Conservation (phyloP, 805 yeast genomes). For the Middelhovenomyces tepae region DNA sequence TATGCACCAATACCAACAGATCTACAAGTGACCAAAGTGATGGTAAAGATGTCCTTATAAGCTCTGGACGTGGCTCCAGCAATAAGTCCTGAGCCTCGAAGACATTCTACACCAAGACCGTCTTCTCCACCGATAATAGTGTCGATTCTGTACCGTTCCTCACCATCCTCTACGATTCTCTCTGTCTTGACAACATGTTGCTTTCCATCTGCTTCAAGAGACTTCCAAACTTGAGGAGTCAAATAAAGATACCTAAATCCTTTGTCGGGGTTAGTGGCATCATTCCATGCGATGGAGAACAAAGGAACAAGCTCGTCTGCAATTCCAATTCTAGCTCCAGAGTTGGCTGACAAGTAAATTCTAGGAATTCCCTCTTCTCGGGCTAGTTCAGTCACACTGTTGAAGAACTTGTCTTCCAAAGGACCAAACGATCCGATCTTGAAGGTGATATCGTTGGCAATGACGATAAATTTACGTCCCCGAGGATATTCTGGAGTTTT, state of each 20-base stretch:
- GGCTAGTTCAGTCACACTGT: constrained; percentile 87
- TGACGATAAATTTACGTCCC: constrained; percentile 87
- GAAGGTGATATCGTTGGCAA: constrained; percentile 95
- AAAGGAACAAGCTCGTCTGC: constrained; percentile 92
- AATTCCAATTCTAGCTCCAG: constrained; percentile 98
- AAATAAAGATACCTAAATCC: constrained; percentile 89
- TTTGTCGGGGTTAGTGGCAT: constrained; percentile 59
- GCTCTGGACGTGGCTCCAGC: constrained; percentile 99
- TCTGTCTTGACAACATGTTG: constrained; percentile 40
- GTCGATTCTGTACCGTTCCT: constrained; percentile 70
- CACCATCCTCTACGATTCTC: constrained; percentile 74
- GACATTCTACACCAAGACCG: constrained; percentile 97
- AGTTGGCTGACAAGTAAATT: constrained; percentile 91
- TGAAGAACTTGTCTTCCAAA: constrained; percentile 84
- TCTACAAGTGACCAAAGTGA: constrained; percentile 98
- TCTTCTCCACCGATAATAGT: constrained; percentile 90
- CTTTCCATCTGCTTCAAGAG: constrained; percentile 29
- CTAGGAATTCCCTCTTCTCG: constrained; percentile 90
- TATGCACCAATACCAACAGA: constrained; percentile 99
- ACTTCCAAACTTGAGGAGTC: constrained; percentile 56
- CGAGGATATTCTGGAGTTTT: constrained; percentile 96
- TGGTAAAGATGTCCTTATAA: constrained; percentile 93
- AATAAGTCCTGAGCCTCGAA: constrained; percentile 95
- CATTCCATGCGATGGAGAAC: constrained; percentile 90
- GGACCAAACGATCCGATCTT: constrained; percentile 99